phyloP scores from a whole-genome alignment of 2,329 filamentous ascomycete species.

The Drechslerella dactyloides region DNA sequence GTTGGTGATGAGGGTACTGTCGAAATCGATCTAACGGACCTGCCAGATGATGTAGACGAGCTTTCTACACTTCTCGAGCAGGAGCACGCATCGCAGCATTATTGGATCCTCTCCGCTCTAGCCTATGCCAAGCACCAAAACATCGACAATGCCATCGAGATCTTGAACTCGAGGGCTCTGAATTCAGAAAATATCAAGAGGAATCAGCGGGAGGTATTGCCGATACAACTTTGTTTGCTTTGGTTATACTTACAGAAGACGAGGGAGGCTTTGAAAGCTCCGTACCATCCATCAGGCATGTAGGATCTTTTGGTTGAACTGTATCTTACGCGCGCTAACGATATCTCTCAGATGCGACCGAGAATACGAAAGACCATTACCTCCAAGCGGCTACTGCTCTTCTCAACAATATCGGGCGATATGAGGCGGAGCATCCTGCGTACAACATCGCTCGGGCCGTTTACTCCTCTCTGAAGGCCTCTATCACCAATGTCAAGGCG shows the following conservation, averaged over 20 bases:
- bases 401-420: constrained; percentile 91
- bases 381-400: constrained; percentile 87
- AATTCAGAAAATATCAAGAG: constrained; percentile 70
- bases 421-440: constrained; percentile 90
- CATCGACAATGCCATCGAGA: constrained; percentile 79
- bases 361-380: constrained; percentile 91
- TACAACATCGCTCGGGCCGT: constrained; percentile 91
- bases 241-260: constrained; percentile 93
- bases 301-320: no score
- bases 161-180: constrained; percentile 72
- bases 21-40: constrained; percentile 88
- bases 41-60: constrained; percentile 92
- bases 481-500: constrained; percentile 69
- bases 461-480: constrained; percentile 83
- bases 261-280: constrained; percentile 74
- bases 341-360: constrained; percentile 65
- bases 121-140: constrained; percentile 97
- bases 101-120: constrained; percentile 97
- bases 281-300: constrained; percentile 65
- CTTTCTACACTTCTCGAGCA: constrained; percentile 94
- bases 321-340: constrained; percentile 25
- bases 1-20: constrained; percentile 70
- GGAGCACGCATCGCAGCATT: constrained; percentile 85
- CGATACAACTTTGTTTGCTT: constrained; percentile 81
- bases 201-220: constrained; percentile 80